phyloP scores from a whole-genome alignment of 169 alveolate genomes.

The Eimeria falciformis region DNA sequence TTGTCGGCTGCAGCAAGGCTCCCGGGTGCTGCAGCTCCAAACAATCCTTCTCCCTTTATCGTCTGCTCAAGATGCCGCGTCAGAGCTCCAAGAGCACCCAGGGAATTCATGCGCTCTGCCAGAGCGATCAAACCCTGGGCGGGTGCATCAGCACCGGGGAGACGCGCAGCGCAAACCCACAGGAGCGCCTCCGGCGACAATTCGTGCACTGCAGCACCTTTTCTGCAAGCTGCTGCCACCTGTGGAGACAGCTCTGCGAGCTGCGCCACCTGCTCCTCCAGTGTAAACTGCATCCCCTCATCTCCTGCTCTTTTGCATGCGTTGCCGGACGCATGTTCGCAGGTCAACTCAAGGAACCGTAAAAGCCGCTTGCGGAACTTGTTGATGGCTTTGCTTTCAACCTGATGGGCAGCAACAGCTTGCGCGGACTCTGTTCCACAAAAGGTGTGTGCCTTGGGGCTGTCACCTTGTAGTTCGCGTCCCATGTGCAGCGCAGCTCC shows the following conservation, averaged over 20 bases:
- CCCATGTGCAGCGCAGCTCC: constrained; percentile 53
- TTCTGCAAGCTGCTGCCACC: not conserved
- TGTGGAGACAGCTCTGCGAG: not conserved
- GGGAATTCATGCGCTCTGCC: constrained; percentile 27
- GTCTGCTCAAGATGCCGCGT: constrained; percentile 23
- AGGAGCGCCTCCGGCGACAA: constrained; percentile 12
- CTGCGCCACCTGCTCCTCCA: not conserved
- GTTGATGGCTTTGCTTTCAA: constrained; percentile 37
- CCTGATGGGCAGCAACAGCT: constrained; percentile 52
- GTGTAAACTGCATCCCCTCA: not conserved
- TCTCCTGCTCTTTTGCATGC: not conserved
- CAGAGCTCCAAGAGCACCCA: constrained; percentile 40
- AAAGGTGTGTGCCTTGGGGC: too few species aligned
- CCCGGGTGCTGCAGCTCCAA: not conserved
- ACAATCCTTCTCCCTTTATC: not conserved
- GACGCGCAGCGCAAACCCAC: not conserved
- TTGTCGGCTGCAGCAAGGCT: not conserved
- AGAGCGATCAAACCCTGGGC: not conserved
- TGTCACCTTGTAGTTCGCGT: not conserved
- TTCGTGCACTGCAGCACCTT: not conserved
- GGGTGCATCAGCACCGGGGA: not conserved
- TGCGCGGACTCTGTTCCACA: constrained; percentile 1
- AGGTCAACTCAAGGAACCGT: constrained; percentile 5
- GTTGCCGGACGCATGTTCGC: not conserved
- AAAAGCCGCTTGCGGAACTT: constrained; percentile 17